Conservation (phyloP, 306 rosid species). For the Prunus salicina region DNA sequence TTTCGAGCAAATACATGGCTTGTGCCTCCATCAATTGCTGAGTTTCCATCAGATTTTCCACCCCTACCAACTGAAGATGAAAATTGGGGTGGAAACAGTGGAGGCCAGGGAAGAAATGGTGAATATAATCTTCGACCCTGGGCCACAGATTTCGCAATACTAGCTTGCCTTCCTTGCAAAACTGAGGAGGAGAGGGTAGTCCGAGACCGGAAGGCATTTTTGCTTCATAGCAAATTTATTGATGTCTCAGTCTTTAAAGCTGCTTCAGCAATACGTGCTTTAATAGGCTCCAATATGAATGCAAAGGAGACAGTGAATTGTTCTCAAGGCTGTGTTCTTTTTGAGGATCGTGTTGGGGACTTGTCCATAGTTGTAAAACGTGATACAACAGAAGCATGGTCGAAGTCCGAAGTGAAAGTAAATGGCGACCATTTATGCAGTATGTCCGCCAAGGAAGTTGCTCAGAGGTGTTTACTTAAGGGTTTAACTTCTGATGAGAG, state of each 20-base stretch:
- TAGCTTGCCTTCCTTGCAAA: constrained; percentile 82
- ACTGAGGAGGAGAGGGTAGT: constrained; percentile 91
- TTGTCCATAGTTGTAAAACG: constrained; percentile 54
- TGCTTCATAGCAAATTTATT: constrained; percentile 79
- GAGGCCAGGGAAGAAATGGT: constrained; percentile 76
- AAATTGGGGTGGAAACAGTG: constrained; percentile 91
- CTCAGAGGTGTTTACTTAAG: constrained; percentile 65
- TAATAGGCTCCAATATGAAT: constrained; percentile 41
- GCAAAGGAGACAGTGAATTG: constrained; percentile 17
- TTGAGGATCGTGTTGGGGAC: constrained; percentile 60
- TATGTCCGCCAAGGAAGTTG: constrained; percentile 34
- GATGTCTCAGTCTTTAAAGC: constrained; percentile 77
- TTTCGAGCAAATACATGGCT: constrained; percentile 96
- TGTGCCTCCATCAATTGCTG: constrained; percentile 76
- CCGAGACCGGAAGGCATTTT: constrained; percentile 91
- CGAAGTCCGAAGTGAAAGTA: constrained; percentile 25
- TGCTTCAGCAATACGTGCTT: constrained; percentile 54
- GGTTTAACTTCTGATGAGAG: constrained; percentile 94
- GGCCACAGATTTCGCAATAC: constrained; percentile 69
- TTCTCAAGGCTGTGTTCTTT: constrained; percentile 38
- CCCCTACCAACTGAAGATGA: constrained; percentile 80
- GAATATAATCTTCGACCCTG: constrained; percentile 59
- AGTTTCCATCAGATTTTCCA: constrained; percentile 57
- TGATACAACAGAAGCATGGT: constrained; percentile 36
- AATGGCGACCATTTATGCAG: constrained; percentile 21